A percentile compares a stretch with the other conserved stretches of the same genome.
Conservation (phyloP, 208 protist species). For the Plasmodiophora brassicae region DNA sequence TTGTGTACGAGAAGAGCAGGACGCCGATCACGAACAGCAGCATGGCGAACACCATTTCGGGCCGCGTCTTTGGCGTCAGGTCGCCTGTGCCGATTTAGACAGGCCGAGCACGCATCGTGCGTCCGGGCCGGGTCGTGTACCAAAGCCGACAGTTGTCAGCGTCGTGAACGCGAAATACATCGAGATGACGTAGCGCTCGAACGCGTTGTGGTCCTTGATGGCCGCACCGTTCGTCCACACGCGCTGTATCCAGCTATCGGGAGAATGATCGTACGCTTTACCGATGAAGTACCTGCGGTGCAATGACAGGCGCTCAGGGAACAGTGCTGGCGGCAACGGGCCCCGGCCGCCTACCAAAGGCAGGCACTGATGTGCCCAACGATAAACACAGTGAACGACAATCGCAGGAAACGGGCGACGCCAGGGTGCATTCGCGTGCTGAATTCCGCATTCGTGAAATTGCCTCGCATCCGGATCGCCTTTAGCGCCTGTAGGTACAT, state of each 20-base stretch:
- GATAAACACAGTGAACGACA: neutral
- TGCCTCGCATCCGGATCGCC: neutral
- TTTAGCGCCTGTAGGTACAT: neutral
- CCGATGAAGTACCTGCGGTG: constrained; percentile 29
- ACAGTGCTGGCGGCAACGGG: too few species aligned
- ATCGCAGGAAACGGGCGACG: neutral
- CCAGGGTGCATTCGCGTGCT: constrained; percentile 8
- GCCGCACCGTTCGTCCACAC: neutral
- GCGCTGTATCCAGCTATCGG: neutral
- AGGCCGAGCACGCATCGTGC: too few species aligned
- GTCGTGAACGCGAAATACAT: constrained; percentile 27
- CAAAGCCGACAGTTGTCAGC: neutral
- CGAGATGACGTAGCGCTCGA: constrained; percentile 14
- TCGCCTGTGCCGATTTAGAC: neutral
- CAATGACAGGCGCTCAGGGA: too few species aligned
- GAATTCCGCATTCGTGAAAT: neutral
- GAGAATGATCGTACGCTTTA: neutral
- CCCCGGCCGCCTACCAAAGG: too few species aligned
- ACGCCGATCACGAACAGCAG: constrained; percentile 7
- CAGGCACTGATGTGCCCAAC: neutral
- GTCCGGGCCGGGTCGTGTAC: too few species aligned
- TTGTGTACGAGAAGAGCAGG: neutral
- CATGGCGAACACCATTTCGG: constrained; percentile 7
- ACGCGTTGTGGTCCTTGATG: neutral
- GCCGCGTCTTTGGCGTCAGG: neutral